These are phyloP conservation scores for Lumnitzera racemosa DNA, from an alignment of 345 rosid genomes.

Conservation along the genomic window DNA sequence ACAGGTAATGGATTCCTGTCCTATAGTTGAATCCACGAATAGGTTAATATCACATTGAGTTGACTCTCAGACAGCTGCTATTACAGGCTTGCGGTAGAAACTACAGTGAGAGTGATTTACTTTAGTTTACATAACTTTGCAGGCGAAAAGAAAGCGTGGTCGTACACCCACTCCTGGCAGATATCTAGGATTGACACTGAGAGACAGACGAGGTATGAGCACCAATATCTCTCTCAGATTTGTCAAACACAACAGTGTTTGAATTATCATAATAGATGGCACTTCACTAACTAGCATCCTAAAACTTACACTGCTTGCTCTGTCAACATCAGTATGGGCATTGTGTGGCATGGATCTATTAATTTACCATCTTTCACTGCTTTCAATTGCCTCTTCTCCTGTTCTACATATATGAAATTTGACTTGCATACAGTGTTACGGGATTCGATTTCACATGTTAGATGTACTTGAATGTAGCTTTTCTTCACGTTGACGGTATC, in stretches of 20 bases:
- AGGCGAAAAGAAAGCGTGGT: slow-evolving; percentile 64
- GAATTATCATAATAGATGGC: neutral
- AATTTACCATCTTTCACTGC: too few relatives aligned
- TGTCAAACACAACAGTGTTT: neutral
- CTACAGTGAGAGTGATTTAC: neutral
- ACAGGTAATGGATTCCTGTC: neutral
- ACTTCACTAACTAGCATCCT: neutral
- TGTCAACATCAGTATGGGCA: neutral
- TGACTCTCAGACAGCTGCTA: neutral
- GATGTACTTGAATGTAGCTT: too few relatives aligned
- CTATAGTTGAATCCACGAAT: neutral
- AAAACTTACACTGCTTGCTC: neutral
- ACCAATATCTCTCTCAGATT: neutral
- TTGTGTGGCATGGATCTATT: too few relatives aligned
- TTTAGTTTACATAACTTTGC: slow-evolving; percentile 5
- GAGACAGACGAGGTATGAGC: slow-evolving; percentile 35
- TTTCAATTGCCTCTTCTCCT: too few relatives aligned
- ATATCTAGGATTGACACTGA: slow-evolving; percentile 47
- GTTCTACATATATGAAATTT: too few relatives aligned
- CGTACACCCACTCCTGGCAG: slow-evolving; percentile 65
- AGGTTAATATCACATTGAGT: neutral
- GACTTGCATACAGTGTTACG: too few relatives aligned
- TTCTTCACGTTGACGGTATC: too few relatives aligned
- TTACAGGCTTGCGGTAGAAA: too few relatives aligned
- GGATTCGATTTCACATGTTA: too few relatives aligned